Base-by-base conservation (phyloP, 78 protist species). In the Dictyostelium purpureum region DNA sequence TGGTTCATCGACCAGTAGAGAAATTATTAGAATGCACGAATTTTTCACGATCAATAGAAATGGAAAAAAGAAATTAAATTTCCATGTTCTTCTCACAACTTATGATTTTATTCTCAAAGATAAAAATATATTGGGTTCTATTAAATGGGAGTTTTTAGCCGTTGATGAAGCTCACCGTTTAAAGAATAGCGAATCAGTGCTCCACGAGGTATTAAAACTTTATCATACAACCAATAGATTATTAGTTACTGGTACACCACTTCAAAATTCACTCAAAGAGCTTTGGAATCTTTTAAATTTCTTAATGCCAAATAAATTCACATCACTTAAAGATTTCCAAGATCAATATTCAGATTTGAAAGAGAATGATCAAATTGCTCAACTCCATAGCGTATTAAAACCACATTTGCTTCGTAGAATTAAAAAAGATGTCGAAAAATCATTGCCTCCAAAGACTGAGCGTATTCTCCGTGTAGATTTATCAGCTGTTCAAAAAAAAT, bases 141-240 rank as follows among this genome's bases (percentile, higher is more conserved):
- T 93, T 19, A 83, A 93, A 31, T 97, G 99, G 99, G 89, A 85
- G n/a, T 88, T 70, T 35, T 28, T 95, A 24, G 95, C 96, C 0
- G 96, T 97, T 0, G 99, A 97, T 90, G 99, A 97, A 70, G 99
- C 96, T 11, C 99, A 97, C 82, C 90, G 99, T 42, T 47, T 97
- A 49, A 97, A 97, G 88, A 97, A 97, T 82, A 56, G 54, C 70
- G 91, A 93, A 51, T 93, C 96, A 21, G 38, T 77, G 63, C 87
- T 97, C 16, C 65, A 94, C 47, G 88, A 92, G 28, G 79, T 49
- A 28, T 80, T 97, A 11, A 73, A 75, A 59, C 11, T 26, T 19
- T 87, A 95, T 74, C 57, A 81, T 1, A 59, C 96, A 4, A 26
- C 67, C n/a, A 82, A 69, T 49, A 14, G 88, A 40, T 31, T 96